Evolutionary conservation across 352 stramenopile genomes (phyloP).

Genomic region (Phytopythium oedochilum): DNA sequence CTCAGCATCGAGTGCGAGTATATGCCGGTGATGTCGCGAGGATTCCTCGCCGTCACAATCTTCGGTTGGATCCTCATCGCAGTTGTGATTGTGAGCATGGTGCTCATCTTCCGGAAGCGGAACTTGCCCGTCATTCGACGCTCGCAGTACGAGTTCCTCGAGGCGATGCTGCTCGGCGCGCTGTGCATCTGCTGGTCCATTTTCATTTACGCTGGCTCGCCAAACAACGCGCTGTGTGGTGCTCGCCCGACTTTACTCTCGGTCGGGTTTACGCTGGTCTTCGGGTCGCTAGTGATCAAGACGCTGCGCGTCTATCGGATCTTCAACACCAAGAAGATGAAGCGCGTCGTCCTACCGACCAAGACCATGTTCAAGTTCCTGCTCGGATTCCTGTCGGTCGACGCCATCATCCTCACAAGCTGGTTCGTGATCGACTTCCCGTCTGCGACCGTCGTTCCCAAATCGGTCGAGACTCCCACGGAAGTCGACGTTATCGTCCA

Average conservation of each 20-base stretch:
- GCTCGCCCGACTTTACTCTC: constrained; percentile 11
- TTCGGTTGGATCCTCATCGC: constrained; percentile 6
- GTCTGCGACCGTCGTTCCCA: constrained; percentile 4
- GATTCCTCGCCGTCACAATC: constrained; percentile 3
- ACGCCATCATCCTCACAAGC: constrained; percentile 5
- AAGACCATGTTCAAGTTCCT: constrained; percentile 14
- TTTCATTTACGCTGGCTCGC: constrained; percentile 22
- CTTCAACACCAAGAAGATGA: constrained; percentile 12
- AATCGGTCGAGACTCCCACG: background rate
- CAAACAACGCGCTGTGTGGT: constrained; percentile 15
- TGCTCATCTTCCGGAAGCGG: constrained; percentile 17
- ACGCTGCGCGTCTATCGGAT: constrained; percentile 23
- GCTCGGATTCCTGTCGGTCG: constrained; percentile 6
- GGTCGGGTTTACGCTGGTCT: constrained; percentile 20
- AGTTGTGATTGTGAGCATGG: constrained; percentile 8
- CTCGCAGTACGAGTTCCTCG: constrained; percentile 42
- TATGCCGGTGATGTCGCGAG: constrained; percentile 5
- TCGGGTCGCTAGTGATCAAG: constrained; percentile 19
- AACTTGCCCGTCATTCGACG: constrained; percentile 34
- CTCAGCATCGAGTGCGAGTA: constrained; percentile 20
- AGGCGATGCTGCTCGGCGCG: constrained; percentile 26
- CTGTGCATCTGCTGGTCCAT: constrained; percentile 20
- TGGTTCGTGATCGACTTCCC: constrained; percentile 9
- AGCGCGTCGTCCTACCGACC: constrained; percentile 10
- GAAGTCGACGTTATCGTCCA: background rate